Conservation (phyloP, 768 basidiomycete genomes). For the Omphalotus guepiniiformis region DNA sequence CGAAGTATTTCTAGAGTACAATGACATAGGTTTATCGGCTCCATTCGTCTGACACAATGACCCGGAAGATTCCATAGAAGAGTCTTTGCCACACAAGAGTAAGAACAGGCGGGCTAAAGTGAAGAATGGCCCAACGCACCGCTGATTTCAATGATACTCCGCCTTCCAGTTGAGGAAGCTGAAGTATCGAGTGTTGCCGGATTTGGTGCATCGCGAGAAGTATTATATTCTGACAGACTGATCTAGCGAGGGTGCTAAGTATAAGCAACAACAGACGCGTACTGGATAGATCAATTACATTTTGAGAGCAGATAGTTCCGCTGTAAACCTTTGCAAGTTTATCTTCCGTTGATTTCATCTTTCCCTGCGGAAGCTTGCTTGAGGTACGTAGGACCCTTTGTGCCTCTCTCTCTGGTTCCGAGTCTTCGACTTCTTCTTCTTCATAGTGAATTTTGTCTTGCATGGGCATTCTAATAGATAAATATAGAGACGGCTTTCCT, state of each 20-base stretch:
- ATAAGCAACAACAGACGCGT: neutral
- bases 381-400: constrained; percentile 4
- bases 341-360: neutral
- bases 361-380: neutral
- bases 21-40: neutral
- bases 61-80: neutral
- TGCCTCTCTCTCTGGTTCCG: constrained; percentile 64
- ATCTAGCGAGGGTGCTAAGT: neutral
- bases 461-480: neutral
- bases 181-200: constrained; percentile 10
- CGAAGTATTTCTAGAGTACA: no score
- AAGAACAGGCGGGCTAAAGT: neutral
- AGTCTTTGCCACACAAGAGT: neutral
- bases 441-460: neutral
- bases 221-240: no score
- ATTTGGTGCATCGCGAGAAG: no score
- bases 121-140: neutral
- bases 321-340: neutral
- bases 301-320: neutral
- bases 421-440: constrained; percentile 56
- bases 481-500: no score
- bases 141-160: constrained; percentile 7
- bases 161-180: neutral
- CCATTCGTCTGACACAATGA: neutral
- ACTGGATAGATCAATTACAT: constrained; percentile 2